Evolutionary conservation across 192 early-diverging fungal species (phyloP).

Genomic region (Pilobolus umbonatus): DNA sequence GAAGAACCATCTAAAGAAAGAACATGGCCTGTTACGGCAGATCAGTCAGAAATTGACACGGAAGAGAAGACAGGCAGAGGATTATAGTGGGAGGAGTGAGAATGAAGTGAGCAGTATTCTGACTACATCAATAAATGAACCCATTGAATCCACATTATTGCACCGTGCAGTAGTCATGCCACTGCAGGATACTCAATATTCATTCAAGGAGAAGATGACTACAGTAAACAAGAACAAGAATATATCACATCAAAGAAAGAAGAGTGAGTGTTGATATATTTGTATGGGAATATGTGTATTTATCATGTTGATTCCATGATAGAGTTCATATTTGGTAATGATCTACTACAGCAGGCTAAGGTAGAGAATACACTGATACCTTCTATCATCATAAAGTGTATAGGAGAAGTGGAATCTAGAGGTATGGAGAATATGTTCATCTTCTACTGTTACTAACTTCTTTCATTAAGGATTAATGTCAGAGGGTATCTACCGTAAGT

Average conservation of each 20-base stretch:
- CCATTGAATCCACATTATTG: background rate
- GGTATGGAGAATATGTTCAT: constrained; percentile 6
- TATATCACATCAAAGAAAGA: background rate
- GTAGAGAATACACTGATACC: constrained; percentile 56
- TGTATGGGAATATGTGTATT: background rate
- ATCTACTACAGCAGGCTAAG: constrained; percentile 49
- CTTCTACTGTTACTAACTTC: background rate
- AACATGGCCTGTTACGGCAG: constrained; percentile 5
- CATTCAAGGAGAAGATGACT: background rate
- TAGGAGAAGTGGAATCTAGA: constrained; percentile 64
- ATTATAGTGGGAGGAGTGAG: no score
- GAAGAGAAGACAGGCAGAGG: background rate
- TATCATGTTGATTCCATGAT: background rate
- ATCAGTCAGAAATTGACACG: background rate
- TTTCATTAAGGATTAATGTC: constrained; percentile 39
- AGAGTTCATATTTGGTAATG: constrained; percentile 58
- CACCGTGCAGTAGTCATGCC: constrained; percentile 7
- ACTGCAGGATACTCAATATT: background rate
- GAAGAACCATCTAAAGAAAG: constrained; percentile 3
- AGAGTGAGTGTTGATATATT: background rate
- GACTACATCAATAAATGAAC: background rate
- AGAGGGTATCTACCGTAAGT: constrained; percentile 78
- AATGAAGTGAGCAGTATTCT: background rate
- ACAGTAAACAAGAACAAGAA: background rate
- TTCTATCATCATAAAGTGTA: constrained; percentile 60